phyloP scores from a whole-genome alignment of 192 early-diverging fungal species.

The Dimargaris xerosporica region DNA sequence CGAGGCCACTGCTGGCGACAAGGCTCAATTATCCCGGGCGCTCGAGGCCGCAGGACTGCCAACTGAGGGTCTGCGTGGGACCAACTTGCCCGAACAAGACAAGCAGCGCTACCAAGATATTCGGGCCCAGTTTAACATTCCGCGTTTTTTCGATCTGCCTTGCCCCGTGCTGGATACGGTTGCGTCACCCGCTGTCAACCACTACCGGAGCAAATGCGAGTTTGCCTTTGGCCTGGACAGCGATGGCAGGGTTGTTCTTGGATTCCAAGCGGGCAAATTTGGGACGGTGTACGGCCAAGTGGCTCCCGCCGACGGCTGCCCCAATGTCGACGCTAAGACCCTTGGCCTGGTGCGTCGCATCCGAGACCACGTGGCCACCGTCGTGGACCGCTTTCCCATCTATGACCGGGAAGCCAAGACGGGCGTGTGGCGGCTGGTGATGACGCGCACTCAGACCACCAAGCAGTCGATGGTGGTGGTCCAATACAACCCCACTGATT shows the following conservation, averaged over 20 bases:
- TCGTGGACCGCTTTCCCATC: slow-evolving; percentile 14
- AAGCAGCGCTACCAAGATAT: background rate
- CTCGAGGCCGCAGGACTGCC: background rate
- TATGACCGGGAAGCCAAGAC: slow-evolving; percentile 28
- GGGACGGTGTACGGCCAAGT: slow-evolving; percentile 43
- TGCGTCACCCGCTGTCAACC: slow-evolving; percentile 37
- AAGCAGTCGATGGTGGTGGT: slow-evolving; percentile 53
- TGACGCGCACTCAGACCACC: slow-evolving; percentile 41
- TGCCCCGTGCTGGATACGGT: slow-evolving; percentile 18
- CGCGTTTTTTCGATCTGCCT: background rate
- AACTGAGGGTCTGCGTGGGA: background rate
- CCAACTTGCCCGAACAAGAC: background rate
- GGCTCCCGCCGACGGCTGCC: slow-evolving; percentile 25
- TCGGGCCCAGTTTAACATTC: background rate
- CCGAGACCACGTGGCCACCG: slow-evolving; percentile 18
- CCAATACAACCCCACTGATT: slow-evolving; percentile 33
- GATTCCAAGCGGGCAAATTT: slow-evolving; percentile 52
- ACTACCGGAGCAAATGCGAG: slow-evolving; percentile 67
- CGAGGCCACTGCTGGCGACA: background rate
- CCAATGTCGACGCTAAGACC: slow-evolving; percentile 29
- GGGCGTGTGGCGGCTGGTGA: slow-evolving; percentile 49
- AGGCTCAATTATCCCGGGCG: background rate
- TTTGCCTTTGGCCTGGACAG: slow-evolving; percentile 49
- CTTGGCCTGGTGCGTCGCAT: slow-evolving; percentile 33
- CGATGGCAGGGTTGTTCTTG: slow-evolving; percentile 34